Evolutionary conservation across 2,329 filamentous ascomycete genomes (phyloP).

Genomic region (Eurotiales sp.): DNA sequence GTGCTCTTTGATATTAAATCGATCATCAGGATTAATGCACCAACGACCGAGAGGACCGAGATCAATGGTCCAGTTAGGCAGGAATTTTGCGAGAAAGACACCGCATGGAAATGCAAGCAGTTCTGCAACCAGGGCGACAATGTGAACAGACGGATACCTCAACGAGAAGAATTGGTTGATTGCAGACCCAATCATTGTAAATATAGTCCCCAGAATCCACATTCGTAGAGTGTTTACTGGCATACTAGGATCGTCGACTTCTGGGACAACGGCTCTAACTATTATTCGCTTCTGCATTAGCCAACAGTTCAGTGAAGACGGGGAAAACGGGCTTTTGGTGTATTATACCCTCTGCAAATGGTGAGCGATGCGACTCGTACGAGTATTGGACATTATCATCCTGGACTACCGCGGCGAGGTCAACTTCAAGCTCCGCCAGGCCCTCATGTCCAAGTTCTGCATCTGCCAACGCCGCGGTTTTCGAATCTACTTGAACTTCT

Average conservation of each 20-base stretch:
- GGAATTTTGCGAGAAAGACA: constrained; percentile 32
- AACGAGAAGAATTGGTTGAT: constrained; percentile 47
- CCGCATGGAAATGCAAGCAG: constrained; percentile 43
- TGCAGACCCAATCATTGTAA: constrained; percentile 43
- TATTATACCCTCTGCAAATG: constrained; percentile 21
- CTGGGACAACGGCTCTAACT: constrained; percentile 24
- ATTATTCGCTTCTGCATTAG: background rate
- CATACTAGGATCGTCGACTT: constrained; percentile 25
- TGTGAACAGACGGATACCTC: constrained; percentile 43
- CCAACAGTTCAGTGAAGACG: background rate
- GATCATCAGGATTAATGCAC: constrained; percentile 39
- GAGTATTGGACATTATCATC: constrained; percentile 13
- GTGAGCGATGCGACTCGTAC: constrained; percentile 25
- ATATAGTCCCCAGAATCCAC: constrained; percentile 45
- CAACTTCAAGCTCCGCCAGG: constrained; percentile 14
- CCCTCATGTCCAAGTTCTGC: constrained; percentile 6
- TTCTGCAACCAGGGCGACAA: constrained; percentile 44
- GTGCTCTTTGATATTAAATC: constrained; percentile 48
- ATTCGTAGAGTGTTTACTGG: constrained; percentile 31
- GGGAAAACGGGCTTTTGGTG: background rate
- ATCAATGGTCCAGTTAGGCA: constrained; percentile 33
- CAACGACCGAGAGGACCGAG: constrained; percentile 16
- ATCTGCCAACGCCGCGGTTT: constrained; percentile 3
- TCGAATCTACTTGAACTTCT: constrained; percentile 5
- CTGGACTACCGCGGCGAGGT: constrained; percentile 11